A percentile compares a stretch with the other conserved stretches of the same genome.
Evolutionary conservation across 2,329 filamentous ascomycete genomes (phyloP).

Genomic region (Fusarium musae): DNA sequence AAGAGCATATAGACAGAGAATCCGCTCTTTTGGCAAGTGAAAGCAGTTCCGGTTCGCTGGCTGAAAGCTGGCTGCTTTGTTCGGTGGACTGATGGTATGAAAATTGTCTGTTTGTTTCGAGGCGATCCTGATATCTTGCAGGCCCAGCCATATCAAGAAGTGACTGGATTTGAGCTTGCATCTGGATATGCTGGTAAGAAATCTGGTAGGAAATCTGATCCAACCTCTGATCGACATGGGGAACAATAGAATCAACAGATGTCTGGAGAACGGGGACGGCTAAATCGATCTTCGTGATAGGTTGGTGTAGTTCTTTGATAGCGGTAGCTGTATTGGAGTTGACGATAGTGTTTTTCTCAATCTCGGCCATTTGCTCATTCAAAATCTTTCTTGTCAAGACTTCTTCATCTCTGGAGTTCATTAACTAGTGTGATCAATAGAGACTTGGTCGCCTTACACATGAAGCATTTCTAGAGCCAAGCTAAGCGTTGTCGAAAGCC

Average conservation of each 20-base stretch:
- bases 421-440: rapidly evolving
- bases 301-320: rapidly evolving
- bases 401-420: rapidly evolving
- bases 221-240: not conserved
- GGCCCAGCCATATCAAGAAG: not conserved
- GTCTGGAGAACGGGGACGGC: not conserved
- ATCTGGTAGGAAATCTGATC: not conserved
- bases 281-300: not conserved
- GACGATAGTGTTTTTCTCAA: not conserved
- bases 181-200: not conserved
- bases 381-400: not conserved
- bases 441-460: rapidly evolving
- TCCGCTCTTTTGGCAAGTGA: rapidly evolving
- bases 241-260: not conserved
- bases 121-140: not conserved
- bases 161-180: not conserved
- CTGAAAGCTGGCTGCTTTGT: rapidly evolving
- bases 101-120: rapidly evolving
- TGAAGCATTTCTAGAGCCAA: not conserved
- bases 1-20: not conserved
- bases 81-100: rapidly evolving
- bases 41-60: rapidly evolving
- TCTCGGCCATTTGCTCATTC: not conserved
- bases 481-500: not conserved
- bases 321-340: rapidly evolving